Base-by-base conservation (phyloP, 2,329 filamentous ascomycete genomes). In the Phaeomoniella chlamydospora region DNA sequence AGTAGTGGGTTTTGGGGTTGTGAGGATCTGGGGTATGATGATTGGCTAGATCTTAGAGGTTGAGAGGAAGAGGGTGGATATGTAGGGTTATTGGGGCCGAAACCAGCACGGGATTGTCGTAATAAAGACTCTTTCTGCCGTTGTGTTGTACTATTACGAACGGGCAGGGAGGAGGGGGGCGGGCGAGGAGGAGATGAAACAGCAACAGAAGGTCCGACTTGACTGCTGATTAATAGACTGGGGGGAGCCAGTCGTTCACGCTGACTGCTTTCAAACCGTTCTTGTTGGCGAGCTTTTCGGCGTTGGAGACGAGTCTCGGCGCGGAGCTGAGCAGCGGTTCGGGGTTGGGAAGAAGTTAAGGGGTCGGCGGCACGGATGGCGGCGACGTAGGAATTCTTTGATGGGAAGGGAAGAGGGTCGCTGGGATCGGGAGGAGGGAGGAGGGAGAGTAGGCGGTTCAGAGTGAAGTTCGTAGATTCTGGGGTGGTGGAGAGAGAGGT, bases 391-490 rank as follows among this genome's bases (percentile, higher is more conserved):
- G 22, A 26, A 26, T 26, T 9, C 6, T 6, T 26, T 9, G 22
- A 26, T 9, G 22, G 22, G n/a, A 9, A 6, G n/a, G 22, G 22
- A 6, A 26, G n/a, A 26, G 22, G 22, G 6, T 6, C 22, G 22
- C 9, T 26, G n/a, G n/a, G n/a, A n/a, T n/a, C n/a, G 18, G 29
- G 18, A 15, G 26, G 16, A 13, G 36, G 29, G 10, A 41, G 33
- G 6, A 33, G 36, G 14, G 22, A 29, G 15, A 41, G 15, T 5
- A 22, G 26, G 10, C 15, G 5, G n/a, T n/a, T n/a, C n/a, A n/a
- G n/a, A n/a, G 6, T 26, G 29, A 29, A n/a, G 22, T 36, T 11
- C 22, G 19, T 5, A 10, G 34, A 9, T 29, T 15, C 4, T 31
- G 5, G 12, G 12, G 13, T 11, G 16, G 3, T 38, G 17, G 15